phyloP scores from a whole-genome alignment of 768 basidiomycete genomes.

The Russula sp. region DNA sequence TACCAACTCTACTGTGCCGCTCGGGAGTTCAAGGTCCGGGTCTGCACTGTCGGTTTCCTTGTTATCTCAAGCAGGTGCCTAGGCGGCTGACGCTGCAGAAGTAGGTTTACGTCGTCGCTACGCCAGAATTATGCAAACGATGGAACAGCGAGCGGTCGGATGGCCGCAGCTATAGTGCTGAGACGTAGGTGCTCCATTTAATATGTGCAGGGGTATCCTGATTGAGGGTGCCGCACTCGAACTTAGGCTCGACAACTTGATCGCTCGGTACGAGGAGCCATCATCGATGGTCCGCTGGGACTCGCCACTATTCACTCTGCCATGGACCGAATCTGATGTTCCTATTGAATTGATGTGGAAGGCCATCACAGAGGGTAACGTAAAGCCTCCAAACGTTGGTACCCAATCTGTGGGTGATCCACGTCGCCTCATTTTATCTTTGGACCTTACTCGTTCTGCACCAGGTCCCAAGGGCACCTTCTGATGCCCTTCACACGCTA shows the following conservation, averaged over 20 bases:
- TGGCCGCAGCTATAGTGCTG: slow-evolving; percentile 47
- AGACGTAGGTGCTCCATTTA: slow-evolving; percentile 49
- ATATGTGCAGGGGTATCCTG: background rate
- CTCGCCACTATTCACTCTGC: slow-evolving; percentile 83
- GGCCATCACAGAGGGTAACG: slow-evolving; percentile 65
- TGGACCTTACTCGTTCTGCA: background rate
- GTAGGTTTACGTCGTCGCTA: slow-evolving; percentile 71
- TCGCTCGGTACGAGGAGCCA: slow-evolving; percentile 90
- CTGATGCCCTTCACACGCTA: slow-evolving; percentile 81
- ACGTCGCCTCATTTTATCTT: background rate
- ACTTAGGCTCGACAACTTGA: slow-evolving; percentile 72
- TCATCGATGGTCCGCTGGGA: slow-evolving; percentile 99
- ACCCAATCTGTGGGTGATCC: slow-evolving; percentile 53
- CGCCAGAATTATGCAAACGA: slow-evolving; percentile 64
- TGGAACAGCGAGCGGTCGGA: slow-evolving; percentile 59
- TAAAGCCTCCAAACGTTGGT: slow-evolving; percentile 86
- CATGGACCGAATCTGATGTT: slow-evolving; percentile 62
- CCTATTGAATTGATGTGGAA: slow-evolving; percentile 72
- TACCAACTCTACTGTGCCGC: slow-evolving; percentile 98
- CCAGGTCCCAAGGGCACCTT: slow-evolving; percentile 76
- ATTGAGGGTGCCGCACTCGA: slow-evolving; percentile 14
- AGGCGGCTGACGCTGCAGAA: slow-evolving; percentile 19
- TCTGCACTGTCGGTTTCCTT: slow-evolving; percentile 66
- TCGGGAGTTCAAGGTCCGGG: slow-evolving; percentile 74
- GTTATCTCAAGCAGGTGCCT: background rate